Conservation (phyloP, 371 early-diverging fungal species). For the Mucor indicus region DNA sequence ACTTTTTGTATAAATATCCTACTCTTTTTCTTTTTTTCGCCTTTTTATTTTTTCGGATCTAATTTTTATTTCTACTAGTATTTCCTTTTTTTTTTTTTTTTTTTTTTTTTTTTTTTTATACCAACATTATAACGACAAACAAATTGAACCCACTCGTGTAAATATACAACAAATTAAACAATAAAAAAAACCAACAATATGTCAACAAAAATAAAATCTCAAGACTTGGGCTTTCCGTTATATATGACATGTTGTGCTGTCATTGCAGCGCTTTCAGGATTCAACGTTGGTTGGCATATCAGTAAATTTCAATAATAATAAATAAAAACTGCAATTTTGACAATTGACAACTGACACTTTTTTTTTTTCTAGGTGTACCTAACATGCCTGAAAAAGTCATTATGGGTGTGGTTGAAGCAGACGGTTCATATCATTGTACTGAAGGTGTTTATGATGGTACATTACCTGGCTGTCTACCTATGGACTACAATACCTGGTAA, state of each 20-base stretch:
- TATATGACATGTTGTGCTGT: constrained; percentile 39
- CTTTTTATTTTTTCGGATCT: constrained; percentile 5
- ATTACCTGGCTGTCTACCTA: constrained; percentile 43
- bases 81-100: constrained; percentile 3
- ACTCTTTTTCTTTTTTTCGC: constrained; percentile 3
- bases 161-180: not conserved
- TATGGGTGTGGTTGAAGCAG: constrained; percentile 11
- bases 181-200: not conserved
- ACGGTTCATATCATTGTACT: constrained; percentile 20
- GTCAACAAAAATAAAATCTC: constrained; percentile 23
- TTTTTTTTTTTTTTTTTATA: constrained; percentile 3
- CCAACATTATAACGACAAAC: too few relatives aligned
- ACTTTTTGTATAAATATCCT: constrained; percentile 5
- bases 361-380: constrained; percentile 33
- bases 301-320: too few relatives aligned
- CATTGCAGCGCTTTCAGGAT: constrained; percentile 40
- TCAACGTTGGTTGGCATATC: constrained; percentile 46
- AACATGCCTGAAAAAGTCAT: constrained; percentile 48
- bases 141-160: too few relatives aligned
- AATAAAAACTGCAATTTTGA: too few relatives aligned
- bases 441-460: constrained; percentile 19
- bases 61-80: constrained; percentile 1
- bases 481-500: constrained; percentile 36
- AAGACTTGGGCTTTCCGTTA: constrained; percentile 33
- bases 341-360: not conserved